Evolutionary conservation across 176 grass and related monocot genomes (phyloP).

Genomic region (Aegilops tauschii): DNA sequence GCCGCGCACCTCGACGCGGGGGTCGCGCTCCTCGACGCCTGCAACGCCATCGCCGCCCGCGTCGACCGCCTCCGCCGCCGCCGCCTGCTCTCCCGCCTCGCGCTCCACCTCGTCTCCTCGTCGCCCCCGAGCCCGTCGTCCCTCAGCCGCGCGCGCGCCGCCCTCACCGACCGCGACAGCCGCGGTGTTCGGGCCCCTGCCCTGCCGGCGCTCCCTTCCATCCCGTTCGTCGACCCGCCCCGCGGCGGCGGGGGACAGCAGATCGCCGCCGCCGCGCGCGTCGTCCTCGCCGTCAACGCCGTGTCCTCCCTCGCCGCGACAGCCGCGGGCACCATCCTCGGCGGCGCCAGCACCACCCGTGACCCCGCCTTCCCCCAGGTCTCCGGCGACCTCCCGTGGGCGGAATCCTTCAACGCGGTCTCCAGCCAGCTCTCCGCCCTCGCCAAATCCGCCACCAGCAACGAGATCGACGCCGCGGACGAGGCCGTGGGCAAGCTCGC

Average conservation of each 20-base stretch:
- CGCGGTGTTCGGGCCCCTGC: neutral
- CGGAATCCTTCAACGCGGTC: conserved; percentile 54
- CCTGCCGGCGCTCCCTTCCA: conserved; percentile 8
- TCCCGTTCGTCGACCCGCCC: conserved; percentile 20
- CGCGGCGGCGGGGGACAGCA: neutral
- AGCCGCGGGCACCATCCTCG: conserved; percentile 40
- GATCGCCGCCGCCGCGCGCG: conserved; percentile 33
- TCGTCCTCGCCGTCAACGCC: conserved; percentile 55
- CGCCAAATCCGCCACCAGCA: neutral
- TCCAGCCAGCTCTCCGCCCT: conserved; percentile 30
- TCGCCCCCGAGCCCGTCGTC: neutral
- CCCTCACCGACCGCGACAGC: conserved; percentile 14
- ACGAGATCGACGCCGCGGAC: conserved; percentile 43
- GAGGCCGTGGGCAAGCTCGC: conserved; percentile 40
- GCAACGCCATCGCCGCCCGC: conserved; percentile 60
- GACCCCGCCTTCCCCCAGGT: neutral
- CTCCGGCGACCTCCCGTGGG: conserved; percentile 50
- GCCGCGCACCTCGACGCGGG: conserved; percentile 42
- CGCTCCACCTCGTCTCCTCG: conserved; percentile 54
- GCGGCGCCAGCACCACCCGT: neutral
- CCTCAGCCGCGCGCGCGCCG: conserved; percentile 24
- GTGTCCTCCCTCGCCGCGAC: conserved; percentile 46
- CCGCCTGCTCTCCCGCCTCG: conserved; percentile 60
- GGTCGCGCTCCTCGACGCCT: conserved; percentile 64
- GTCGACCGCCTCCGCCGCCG: conserved; percentile 49